Percentiles rank a stretch among this genome's conserved stretches.
Evolutionary conservation across 225 moss, liverwort and hornwort genomes (phyloP).

Genomic region (Physcomitrellopsis africana): DNA sequence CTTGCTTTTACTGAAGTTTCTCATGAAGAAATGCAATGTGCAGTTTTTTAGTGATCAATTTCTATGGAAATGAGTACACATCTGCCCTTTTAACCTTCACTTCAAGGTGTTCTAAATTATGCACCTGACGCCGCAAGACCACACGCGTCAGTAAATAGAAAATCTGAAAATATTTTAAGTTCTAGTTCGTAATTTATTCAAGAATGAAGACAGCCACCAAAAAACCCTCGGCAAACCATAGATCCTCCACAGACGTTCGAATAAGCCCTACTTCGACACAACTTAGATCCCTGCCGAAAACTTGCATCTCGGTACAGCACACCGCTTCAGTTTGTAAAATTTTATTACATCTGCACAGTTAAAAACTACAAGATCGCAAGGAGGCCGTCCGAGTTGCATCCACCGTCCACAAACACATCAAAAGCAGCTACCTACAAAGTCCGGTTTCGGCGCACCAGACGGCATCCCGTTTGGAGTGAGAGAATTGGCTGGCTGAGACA

Average conservation of each 20-base stretch:
- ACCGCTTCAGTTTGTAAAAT: neutral
- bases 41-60: no score
- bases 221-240: neutral
- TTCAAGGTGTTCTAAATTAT: no score
- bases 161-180: no score
- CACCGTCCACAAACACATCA: neutral
- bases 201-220: no score
- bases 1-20: no score
- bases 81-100: no score
- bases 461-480: neutral
- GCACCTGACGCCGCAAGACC: no score
- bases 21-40: no score
- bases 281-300: neutral
- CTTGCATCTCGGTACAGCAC: neutral
- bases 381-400: neutral
- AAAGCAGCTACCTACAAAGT: neutral
- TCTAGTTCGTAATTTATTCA: no score
- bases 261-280: neutral
- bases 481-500: no score
- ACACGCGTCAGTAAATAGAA: no score
- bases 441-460: neutral
- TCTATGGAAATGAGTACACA: no score
- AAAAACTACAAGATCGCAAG: neutral
- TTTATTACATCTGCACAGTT: neutral
- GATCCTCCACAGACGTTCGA: neutral